Conservation (phyloP, 495 filamentous ascomycete genomes). For the Lepraria neglecta region DNA sequence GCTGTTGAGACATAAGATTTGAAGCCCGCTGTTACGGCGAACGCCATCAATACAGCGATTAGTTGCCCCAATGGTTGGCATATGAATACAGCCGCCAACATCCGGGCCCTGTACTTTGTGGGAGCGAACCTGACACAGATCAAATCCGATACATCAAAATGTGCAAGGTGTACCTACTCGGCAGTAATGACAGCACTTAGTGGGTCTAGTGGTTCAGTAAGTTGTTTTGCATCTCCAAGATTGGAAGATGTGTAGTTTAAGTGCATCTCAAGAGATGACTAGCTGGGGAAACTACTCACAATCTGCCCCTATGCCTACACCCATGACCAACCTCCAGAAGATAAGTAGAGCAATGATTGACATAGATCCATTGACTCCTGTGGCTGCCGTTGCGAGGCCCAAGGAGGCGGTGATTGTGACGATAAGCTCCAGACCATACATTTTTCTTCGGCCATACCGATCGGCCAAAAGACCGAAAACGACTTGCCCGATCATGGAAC, state of each 20-base stretch:
- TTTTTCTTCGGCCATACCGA: conserved; percentile 51
- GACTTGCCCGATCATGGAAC: conserved; percentile 54
- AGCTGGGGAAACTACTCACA: too few species aligned
- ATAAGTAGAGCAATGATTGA: conserved; percentile 50
- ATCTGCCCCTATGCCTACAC: conserved; percentile 42
- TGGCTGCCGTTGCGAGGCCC: conserved; percentile 47
- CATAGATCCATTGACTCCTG: conserved; percentile 44
- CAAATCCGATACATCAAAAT: background rate
- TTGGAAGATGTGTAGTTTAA: conserved; percentile 30
- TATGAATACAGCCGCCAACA: conserved; percentile 62
- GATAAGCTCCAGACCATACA: conserved; percentile 60
- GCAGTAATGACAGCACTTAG: conserved; percentile 56
- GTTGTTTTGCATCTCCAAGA: too few species aligned
- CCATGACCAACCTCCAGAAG: conserved; percentile 53
- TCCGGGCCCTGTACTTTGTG: conserved; percentile 50
- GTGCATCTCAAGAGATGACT: conserved; percentile 33
- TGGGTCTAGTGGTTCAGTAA: conserved; percentile 43
- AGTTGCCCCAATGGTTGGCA: conserved; percentile 63
- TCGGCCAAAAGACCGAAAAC: conserved; percentile 60
- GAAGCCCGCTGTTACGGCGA: conserved; percentile 41
- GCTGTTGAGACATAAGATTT: conserved; percentile 19
- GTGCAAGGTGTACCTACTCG: conserved; percentile 38
- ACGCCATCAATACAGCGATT: conserved; percentile 48
- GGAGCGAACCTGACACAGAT: conserved; percentile 47
- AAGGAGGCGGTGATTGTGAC: conserved; percentile 52